Conservation (phyloP, 225 moss, liverwort and hornwort species). For the Rhytidiadelphus loreus region DNA sequence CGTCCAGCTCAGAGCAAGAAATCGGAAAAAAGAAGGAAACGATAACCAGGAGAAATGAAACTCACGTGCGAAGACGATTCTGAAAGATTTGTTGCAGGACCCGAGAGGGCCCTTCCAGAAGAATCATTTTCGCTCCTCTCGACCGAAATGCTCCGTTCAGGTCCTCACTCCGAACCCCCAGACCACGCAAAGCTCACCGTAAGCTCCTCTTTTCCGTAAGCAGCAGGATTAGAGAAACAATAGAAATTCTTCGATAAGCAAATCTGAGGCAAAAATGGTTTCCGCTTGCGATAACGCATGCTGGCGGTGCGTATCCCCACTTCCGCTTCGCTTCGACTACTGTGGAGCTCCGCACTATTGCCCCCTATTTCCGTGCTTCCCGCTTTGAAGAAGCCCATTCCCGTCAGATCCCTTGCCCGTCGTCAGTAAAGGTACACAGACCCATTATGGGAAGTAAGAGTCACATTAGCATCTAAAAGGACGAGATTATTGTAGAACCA, state of each 20-base stretch:
- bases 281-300: background rate
- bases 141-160: background rate
- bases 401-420: background rate
- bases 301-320: background rate
- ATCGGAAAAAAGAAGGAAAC: background rate
- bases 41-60: background rate
- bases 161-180: background rate
- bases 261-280: background rate
- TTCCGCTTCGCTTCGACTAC: background rate
- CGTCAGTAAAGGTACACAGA: background rate
- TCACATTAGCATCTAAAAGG: too few species aligned
- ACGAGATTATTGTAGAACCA: too few species aligned
- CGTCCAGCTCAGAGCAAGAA: background rate
- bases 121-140: constrained; percentile 48
- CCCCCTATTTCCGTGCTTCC: background rate
- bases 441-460: too few species aligned
- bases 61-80: constrained; percentile 64
- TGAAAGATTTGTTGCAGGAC: constrained; percentile 81
- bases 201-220: background rate
- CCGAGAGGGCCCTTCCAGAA: constrained; percentile 82
- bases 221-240: background rate
- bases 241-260: background rate
- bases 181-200: background rate
- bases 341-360: background rate
- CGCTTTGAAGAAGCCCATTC: background rate